phyloP scores from a whole-genome alignment of 306 rosid species.

The Lathyrus aphaca region DNA sequence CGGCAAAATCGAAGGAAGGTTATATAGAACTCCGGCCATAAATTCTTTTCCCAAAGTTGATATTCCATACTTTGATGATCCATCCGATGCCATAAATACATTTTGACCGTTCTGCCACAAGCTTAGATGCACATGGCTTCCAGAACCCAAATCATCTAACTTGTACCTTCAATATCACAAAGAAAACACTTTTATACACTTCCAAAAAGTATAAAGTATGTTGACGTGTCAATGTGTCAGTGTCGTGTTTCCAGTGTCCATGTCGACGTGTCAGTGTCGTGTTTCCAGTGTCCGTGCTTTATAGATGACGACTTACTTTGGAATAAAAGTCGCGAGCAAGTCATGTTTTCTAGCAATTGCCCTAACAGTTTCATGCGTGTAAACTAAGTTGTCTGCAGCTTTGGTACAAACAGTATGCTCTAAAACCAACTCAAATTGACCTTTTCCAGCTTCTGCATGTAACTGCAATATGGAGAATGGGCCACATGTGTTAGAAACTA shows the following conservation, averaged over 20 bases:
- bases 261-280: too few relatives aligned
- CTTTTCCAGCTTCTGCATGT: conserved; percentile 70
- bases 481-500: too few relatives aligned
- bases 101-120: conserved; percentile 74
- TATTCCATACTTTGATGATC: too few relatives aligned
- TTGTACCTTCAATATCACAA: conserved; percentile 53
- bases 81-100: conserved; percentile 47
- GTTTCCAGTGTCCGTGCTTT: too few relatives aligned
- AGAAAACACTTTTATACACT: too few relatives aligned
- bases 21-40: too few relatives aligned
- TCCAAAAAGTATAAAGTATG: too few relatives aligned
- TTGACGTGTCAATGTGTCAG: too few relatives aligned
- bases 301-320: conserved; percentile 61
- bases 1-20: too few relatives aligned
- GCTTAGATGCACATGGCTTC: conserved; percentile 87
- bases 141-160: conserved; percentile 83
- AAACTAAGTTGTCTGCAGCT: conserved; percentile 77
- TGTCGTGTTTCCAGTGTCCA: too few relatives aligned
- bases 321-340: conserved; percentile 43
- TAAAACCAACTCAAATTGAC: conserved; percentile 36
- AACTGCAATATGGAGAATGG: conserved; percentile 40
- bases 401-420: conserved; percentile 58
- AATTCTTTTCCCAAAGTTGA: too few relatives aligned
- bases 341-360: conserved; percentile 71
- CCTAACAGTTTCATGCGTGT: conserved; percentile 71